phyloP scores from a whole-genome alignment of 129 eudicot genomes.

The Tanacetum coccineum region DNA sequence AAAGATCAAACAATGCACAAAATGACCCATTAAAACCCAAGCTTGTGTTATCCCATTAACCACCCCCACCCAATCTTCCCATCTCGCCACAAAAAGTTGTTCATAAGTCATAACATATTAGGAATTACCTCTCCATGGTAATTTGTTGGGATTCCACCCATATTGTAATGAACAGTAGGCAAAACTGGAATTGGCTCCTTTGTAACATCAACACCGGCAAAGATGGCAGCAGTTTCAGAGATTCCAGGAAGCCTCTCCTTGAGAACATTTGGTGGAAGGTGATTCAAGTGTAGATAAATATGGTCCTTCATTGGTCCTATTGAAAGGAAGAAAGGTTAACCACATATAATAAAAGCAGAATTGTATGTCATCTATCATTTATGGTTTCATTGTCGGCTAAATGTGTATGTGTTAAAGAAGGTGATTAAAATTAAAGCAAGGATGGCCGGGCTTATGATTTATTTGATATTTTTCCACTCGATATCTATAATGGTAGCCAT shows the following conservation, averaged over 20 bases:
- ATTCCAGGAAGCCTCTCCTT: slow-evolving; percentile 99
- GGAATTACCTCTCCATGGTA: slow-evolving; percentile 86
- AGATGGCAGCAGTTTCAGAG: slow-evolving; percentile 98
- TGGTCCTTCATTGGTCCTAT: slow-evolving; percentile 95
- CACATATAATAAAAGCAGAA: slow-evolving; percentile 4
- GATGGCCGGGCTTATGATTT: neutral
- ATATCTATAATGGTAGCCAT: neutral
- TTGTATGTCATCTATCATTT: neutral
- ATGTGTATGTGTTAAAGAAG: neutral
- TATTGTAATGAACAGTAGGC: slow-evolving; percentile 96
- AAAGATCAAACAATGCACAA: too few species aligned
- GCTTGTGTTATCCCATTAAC: neutral
- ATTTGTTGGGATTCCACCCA: slow-evolving; percentile 99
- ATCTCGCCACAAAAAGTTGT: neutral
- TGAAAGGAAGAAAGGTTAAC: slow-evolving; percentile 16
- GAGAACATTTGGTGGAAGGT: slow-evolving; percentile 97
- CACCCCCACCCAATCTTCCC: neutral
- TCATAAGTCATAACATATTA: neutral
- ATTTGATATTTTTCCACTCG: neutral
- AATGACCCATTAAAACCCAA: too few species aligned
- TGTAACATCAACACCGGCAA: slow-evolving; percentile 99
- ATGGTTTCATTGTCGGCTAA: neutral
- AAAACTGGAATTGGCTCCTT: slow-evolving; percentile 99
- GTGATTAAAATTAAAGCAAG: slow-evolving; percentile 3
- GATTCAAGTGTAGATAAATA: slow-evolving; percentile 94